These are phyloP conservation scores for Malassezia nana DNA, from an alignment of 1,284 basidiomycete genomes.

Conservation along the genomic window DNA sequence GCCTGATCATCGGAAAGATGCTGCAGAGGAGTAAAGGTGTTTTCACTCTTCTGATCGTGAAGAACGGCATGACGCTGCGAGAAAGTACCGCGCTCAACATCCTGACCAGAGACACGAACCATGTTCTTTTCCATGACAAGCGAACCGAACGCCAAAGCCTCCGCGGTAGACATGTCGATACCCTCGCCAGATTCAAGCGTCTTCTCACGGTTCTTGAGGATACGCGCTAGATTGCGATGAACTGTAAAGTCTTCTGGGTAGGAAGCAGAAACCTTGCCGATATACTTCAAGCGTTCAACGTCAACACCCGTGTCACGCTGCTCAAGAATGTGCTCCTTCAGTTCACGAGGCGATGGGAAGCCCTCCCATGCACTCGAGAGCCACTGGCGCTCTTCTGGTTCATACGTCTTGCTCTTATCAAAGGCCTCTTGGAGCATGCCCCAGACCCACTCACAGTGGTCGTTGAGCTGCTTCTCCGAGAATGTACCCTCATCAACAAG, in stretches of 20 bases:
- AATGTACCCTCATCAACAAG: constrained; percentile 86
- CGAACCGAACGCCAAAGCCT: constrained; percentile 90
- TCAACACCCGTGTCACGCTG: constrained; percentile 75
- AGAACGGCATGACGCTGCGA: constrained; percentile 97
- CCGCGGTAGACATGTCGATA: constrained; percentile 99
- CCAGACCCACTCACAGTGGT: constrained; percentile 99
- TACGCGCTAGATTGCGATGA: constrained; percentile 88
- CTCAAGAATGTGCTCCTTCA: constrained; percentile 82
- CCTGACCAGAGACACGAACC: constrained; percentile 92
- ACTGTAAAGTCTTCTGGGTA: constrained; percentile 75
- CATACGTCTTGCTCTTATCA: constrained; percentile 82
- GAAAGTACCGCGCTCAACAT: constrained; percentile 98
- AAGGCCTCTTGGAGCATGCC: constrained; percentile 91
- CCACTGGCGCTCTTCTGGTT: constrained; percentile 70
- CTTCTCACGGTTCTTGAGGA: constrained; percentile 76
- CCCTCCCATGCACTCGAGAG: constrained; percentile 95
- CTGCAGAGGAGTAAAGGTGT: constrained; percentile 78
- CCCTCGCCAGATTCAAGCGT: constrained; percentile 77
- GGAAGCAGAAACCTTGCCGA: constrained; percentile 75
- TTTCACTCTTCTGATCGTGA: constrained; percentile 88
- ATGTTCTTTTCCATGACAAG: constrained; percentile 86
- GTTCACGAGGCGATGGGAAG: constrained; percentile 92
- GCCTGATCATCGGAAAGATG: constrained; percentile 79
- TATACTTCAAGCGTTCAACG: constrained; percentile 65
- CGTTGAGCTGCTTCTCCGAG: constrained; percentile 89